Base-by-base conservation (phyloP, 2,329 filamentous ascomycete species). In the Colletotrichum falcatum region DNA sequence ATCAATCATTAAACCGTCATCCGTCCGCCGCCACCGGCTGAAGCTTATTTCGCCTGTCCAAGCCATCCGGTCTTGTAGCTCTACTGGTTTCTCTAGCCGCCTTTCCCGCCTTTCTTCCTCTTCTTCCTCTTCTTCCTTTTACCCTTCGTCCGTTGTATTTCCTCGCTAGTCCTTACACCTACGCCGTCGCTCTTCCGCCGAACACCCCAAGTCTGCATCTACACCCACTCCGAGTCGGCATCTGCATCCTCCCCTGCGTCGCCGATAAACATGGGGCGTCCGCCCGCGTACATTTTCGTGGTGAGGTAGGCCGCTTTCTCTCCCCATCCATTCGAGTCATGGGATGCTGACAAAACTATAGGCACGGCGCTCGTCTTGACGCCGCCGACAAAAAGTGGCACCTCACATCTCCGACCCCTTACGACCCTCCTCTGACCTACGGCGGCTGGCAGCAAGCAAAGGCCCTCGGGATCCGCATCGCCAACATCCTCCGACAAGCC, bases 301-400 rank as follows among this genome's bases (percentile, higher is more conserved):
- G 81, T 83, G 65, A 82, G 85, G 82, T 81, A 73, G 48, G 78
- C 76, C 11, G 14, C n/a, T 30, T 6, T 44, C 7, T 8, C 35
- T 44, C 23, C 6, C 39, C 20, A 23, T 55, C 33, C 23, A 11
- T 28, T 28, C 56, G 35, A 48, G 53, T 26, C 16, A 6, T 37
- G 14, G 16, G 18, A 56, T 1, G 54, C 69, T 71, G 54, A 71
- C 61, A 11, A n/a, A 44, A 54, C 59, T 61, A 11, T 61, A 71
- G 96, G 82, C 96, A 99, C 81, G 96, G 96, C 77, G 93, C 95
- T 76, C 92, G 96, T 75, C 91, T 99, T 68, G 96, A 99, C 80
- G 94, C 94, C 66, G 94, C 95, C 72, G 95, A 99, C 85, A 94
- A 95, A 79, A 90, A 94, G 80, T 99, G 96, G 96, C 94, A 98